Evolutionary conservation across 1,284 basidiomycete species (phyloP).

Genomic region (Quambalaria eucalypti): DNA sequence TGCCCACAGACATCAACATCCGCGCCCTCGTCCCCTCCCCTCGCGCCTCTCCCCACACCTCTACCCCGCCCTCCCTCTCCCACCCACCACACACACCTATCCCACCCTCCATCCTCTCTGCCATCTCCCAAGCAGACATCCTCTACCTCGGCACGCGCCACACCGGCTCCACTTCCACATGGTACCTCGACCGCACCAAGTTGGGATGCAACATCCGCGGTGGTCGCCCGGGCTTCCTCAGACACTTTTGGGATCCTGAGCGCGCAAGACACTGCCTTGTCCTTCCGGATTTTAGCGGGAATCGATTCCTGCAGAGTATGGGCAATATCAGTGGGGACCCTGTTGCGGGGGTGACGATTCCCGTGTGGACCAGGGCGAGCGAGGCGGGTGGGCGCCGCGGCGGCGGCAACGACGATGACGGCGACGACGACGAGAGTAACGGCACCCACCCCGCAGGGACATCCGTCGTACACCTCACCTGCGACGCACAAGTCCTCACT

Average conservation of each 20-base stretch:
- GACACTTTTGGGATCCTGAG: constrained; percentile 6
- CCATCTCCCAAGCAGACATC: constrained; percentile 4
- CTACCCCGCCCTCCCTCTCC: background rate
- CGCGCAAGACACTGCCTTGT: constrained; percentile 2
- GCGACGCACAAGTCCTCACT: constrained; percentile 7
- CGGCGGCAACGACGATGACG: no score
- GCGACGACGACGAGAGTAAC: no score
- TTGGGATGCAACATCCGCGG: constrained; percentile 11
- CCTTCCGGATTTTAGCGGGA: constrained; percentile 9
- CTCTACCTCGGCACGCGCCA: constrained; percentile 6
- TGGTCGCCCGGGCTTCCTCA: constrained; percentile 6
- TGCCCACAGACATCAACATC: constrained; percentile 5
- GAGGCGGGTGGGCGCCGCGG: no score
- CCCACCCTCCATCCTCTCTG: background rate
- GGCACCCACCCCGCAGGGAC: background rate
- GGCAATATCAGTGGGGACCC: constrained; percentile 10
- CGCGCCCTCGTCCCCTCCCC: background rate
- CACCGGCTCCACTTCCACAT: background rate
- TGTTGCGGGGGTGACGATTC: constrained; percentile 10
- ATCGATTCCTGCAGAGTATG: constrained; percentile 8
- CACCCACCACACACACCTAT: no score
- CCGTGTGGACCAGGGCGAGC: constrained; percentile 1
- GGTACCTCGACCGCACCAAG: constrained; percentile 1
- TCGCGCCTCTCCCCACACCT: background rate
- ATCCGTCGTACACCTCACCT: constrained; percentile 6